Percentiles rank a stretch among this genome's conserved stretches.
These are phyloP conservation scores for Naganishia randhawae DNA, from an alignment of 768 basidiomycete genomes.

Conservation along the genomic window DNA sequence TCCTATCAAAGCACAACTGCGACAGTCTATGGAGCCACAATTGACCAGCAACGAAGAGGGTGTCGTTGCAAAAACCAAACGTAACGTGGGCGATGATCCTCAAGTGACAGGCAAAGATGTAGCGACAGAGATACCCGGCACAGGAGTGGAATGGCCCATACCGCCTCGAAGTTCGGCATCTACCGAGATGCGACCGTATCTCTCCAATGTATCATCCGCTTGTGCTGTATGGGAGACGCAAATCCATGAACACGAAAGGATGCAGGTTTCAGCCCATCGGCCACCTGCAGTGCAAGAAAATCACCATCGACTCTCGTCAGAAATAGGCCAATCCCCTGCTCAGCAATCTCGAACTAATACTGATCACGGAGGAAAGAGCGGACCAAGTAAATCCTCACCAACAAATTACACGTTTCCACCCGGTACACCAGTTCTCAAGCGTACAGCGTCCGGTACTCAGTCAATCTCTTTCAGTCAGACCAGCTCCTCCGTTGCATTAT, in stretches of 20 bases:
- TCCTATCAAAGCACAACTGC: not conserved
- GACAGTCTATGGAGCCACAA: not conserved
- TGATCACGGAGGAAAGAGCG: not conserved
- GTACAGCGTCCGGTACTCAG: not conserved
- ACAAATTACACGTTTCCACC: not conserved
- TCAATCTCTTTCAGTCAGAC: slow-evolving; percentile 15
- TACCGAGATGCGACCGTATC: not conserved
- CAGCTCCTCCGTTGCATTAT: slow-evolving; percentile 9
- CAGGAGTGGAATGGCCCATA: not conserved
- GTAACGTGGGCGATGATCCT: not conserved
- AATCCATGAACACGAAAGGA: slow-evolving; percentile 8
- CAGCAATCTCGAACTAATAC: not conserved
- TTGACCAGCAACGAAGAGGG: not conserved
- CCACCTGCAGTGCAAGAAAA: not conserved
- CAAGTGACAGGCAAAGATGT: not conserved
- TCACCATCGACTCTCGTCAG: not conserved
- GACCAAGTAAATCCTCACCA: not conserved
- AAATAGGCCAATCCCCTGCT: not conserved
- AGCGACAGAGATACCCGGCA: not conserved
- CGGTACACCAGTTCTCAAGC: not conserved
- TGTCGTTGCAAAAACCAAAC: not conserved
- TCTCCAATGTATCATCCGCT: not conserved
- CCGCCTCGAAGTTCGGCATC: not conserved
- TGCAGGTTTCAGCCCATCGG: not conserved
- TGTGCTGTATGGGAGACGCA: slow-evolving; percentile 4